A percentile compares a stretch with the other conserved stretches of the same genome.
phyloP scores from a whole-genome alignment of 192 early-diverging fungal species.

The Backusella morwellensis region DNA sequence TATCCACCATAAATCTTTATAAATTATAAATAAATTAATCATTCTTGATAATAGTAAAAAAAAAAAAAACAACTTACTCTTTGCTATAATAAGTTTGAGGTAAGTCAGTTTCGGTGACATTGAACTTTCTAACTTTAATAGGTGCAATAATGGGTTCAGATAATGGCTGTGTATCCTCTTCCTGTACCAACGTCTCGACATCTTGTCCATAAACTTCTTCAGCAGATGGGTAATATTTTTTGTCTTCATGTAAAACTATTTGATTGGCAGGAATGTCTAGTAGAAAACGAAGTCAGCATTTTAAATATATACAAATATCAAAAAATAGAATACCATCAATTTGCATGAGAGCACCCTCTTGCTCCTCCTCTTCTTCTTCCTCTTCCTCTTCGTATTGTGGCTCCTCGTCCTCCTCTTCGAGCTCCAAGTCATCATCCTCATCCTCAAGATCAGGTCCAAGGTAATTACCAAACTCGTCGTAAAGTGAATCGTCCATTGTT shows the following conservation, averaged over 20 bases:
- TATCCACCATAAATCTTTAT: constrained; percentile 72
- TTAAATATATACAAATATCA: not conserved
- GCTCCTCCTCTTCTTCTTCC: constrained; percentile 31
- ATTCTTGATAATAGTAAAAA: not conserved
- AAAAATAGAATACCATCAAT: constrained; percentile 50
- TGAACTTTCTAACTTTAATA: constrained; percentile 82
- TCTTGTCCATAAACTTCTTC: constrained; percentile 94
- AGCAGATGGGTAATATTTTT: constrained; percentile 97
- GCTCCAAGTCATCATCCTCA: constrained; percentile 55
- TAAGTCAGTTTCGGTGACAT: constrained; percentile 79
- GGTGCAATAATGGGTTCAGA: constrained; percentile 94
- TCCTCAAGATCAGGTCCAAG: constrained; percentile 92
- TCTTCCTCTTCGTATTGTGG: constrained; percentile 29
- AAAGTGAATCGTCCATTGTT: constrained; percentile 73
- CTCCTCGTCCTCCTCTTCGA: constrained; percentile 50
- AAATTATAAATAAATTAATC: not conserved
- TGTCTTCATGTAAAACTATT: constrained; percentile 97
- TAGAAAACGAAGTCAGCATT: not conserved
- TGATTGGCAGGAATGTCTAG: constrained; percentile 64
- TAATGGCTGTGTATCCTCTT: constrained; percentile 96
- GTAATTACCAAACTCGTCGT: constrained; percentile 98
- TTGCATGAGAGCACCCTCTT: constrained; percentile 50
- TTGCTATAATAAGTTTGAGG: constrained; percentile 86
- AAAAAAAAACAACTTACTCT: constrained; percentile 53
- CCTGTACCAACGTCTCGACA: constrained; percentile 95